Conservation (phyloP, 495 filamentous ascomycete species). For the Neurospora cerealis region DNA sequence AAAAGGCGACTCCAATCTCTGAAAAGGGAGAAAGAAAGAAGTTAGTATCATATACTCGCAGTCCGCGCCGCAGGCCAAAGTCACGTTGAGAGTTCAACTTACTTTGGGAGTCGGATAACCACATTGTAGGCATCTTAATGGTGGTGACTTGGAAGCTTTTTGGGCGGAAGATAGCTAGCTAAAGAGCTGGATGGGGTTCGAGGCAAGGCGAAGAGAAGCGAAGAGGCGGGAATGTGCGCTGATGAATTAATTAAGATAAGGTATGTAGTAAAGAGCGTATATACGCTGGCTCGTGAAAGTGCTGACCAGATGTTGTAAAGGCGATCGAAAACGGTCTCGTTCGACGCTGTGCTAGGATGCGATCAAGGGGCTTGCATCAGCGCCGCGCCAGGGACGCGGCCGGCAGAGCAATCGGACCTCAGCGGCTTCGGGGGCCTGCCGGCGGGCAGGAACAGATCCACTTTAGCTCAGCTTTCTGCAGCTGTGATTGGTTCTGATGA, state of each 20-base stretch:
- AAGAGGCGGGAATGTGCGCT: neutral
- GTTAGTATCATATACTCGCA: neutral
- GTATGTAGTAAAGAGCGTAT: neutral
- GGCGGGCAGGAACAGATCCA: neutral
- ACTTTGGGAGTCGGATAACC: constrained; percentile 96
- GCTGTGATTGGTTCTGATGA: neutral
- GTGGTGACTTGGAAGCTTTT: neutral
- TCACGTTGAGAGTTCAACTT: constrained; percentile 21
- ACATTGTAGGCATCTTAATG: constrained; percentile 56
- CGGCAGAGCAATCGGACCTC: neutral
- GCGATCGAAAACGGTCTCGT: neutral
- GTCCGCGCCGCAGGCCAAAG: neutral
- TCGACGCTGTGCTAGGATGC: neutral
- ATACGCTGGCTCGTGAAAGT: neutral
- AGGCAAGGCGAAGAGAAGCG: neutral
- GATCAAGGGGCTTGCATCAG: neutral
- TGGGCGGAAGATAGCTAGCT: neutral
- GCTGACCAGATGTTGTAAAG: neutral
- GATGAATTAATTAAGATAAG: neutral
- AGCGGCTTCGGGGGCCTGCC: neutral
- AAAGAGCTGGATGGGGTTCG: too few relatives aligned
- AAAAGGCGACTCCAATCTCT: constrained; percentile 96
- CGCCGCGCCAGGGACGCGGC: neutral
- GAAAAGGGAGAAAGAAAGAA: neutral
- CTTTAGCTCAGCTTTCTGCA: neutral